Evolutionary conservation across 768 basidiomycete genomes (phyloP), one percentile per base, ranked within the genome.

Genomic region (Agaricus subrufescens): DNA sequence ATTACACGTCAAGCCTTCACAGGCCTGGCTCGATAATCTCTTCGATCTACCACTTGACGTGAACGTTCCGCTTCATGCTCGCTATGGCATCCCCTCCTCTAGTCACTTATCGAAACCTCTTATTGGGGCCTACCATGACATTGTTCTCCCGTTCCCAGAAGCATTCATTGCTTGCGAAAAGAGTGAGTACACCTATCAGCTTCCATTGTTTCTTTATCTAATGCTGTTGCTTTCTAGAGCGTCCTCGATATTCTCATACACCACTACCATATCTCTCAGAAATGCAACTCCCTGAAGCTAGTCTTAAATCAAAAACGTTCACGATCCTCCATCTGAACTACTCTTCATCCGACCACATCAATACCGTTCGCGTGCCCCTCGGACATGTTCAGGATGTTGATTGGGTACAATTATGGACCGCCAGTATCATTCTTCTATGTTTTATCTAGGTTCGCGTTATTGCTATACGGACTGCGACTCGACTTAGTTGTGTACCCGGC

Each of bases 21-120:
- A 4, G 12, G 9, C 6, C 19, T 31, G 11, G 30, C 9, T 12
- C 0, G 44, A 26, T 6, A 42, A 40, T 39, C 19, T 11, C 7
- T 15, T 14, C 15, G 30, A 3, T 19, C 9, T 12, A 29, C 38
- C 29, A 48, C 12, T 56, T 12, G 39, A 43, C 29, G 54, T 56
- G 14, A 23, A 56, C 25, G 47, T 56, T 25, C 54, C 54, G 5
- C 54, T 56, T 8, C 54, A 56, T 43, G 54, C 47, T 26, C 54
- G 54, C 10, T 56, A 56, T 31, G 46, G 46, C 9, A 47, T 49
- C 27, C 54, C 54, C 6, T 8, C 49, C 19, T 11, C 47, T 27
- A 42, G 10, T 15, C n/a, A 4, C 23, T 23, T 39, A n/a, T 19
- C 31, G n/a, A 40, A 30, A n/a, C 11, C 29, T 10, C 47, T 6